These are phyloP conservation scores for Penicillium rolfsii DNA, from an alignment of 2,329 filamentous ascomycete genomes.

Conservation along the genomic window DNA sequence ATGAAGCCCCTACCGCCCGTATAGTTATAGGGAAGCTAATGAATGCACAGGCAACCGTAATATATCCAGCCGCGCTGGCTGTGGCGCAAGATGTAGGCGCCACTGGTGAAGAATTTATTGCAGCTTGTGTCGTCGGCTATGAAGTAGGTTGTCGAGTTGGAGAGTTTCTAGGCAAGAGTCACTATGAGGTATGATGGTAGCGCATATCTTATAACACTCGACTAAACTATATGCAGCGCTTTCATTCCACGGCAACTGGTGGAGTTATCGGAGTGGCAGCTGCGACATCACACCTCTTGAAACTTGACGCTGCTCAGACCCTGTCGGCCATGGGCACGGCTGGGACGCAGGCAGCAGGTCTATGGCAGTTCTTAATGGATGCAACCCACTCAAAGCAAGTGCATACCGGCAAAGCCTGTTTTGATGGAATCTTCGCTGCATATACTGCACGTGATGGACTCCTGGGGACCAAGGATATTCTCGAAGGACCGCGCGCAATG, in stretches of 20 bases:
- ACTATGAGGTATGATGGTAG: conserved; percentile 33
- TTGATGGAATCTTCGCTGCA: conserved; percentile 38
- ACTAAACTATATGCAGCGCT: conserved; percentile 22
- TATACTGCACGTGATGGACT: conserved; percentile 35
- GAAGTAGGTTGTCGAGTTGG: conserved; percentile 37
- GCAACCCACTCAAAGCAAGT: conserved; percentile 39
- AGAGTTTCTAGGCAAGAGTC: conserved; percentile 36
- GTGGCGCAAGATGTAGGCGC: conserved; percentile 36
- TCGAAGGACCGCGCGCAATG: conserved; percentile 36
- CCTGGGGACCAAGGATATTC: conserved; percentile 34
- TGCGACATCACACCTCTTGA: conserved; percentile 31
- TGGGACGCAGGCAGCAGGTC: conserved; percentile 38
- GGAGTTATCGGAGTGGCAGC: conserved; percentile 37
- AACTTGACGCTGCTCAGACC: conserved; percentile 28
- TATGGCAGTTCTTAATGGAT: conserved; percentile 39
- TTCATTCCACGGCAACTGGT: conserved; percentile 34
- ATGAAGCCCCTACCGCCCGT: neutral
- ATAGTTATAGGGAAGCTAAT: conserved; percentile 2
- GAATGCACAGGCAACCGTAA: conserved; percentile 32
- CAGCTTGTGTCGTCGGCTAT: conserved; percentile 39
- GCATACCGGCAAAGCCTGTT: conserved; percentile 38
- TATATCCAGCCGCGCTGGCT: conserved; percentile 36
- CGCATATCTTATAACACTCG: neutral
- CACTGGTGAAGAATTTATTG: conserved; percentile 34
- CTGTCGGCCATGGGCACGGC: conserved; percentile 37